phyloP scores from a whole-genome alignment of 192 early-diverging fungal species.

The Rhizoclosmatium sp. region DNA sequence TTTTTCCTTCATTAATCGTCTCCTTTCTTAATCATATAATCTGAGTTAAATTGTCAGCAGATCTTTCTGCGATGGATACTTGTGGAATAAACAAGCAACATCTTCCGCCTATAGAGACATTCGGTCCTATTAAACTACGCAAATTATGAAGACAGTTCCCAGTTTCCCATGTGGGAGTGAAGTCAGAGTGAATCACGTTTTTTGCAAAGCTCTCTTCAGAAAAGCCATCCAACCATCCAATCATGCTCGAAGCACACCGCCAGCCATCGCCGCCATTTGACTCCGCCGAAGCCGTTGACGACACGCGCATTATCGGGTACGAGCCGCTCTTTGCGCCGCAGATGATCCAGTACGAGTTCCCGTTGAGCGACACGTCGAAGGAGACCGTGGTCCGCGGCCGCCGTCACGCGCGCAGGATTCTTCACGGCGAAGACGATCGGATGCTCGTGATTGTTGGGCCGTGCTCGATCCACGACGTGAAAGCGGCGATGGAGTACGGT shows the following conservation, averaged over 20 bases:
- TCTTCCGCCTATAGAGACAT: too few species aligned
- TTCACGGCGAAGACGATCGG: constrained; percentile 84
- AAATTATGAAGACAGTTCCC: too few species aligned
- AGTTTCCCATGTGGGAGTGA: too few species aligned
- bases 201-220: too few species aligned
- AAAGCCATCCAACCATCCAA: background rate
- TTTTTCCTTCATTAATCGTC: too few species aligned
- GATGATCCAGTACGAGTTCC: constrained; percentile 80
- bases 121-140: too few species aligned
- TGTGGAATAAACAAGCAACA: too few species aligned
- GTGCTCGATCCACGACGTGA: constrained; percentile 95
- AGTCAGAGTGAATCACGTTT: too few species aligned
- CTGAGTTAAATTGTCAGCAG: too few species aligned
- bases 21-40: too few species aligned
- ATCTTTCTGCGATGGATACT: too few species aligned
- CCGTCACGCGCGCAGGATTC: constrained; percentile 68
- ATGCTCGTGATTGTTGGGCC: constrained; percentile 93
- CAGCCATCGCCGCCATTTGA: constrained; percentile 22
- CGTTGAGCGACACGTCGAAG: constrained; percentile 50
- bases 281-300: constrained; percentile 11
- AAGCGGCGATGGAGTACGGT: constrained; percentile 87
- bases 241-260: background rate
- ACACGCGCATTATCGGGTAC: constrained; percentile 31
- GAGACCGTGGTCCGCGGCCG: constrained; percentile 49
- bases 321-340: constrained; percentile 19